Evolutionary conservation across 2,329 filamentous ascomycete species (phyloP), one percentile per base, ranked within the genome.

Genomic region (Stagonosporopsis vannaccii): DNA sequence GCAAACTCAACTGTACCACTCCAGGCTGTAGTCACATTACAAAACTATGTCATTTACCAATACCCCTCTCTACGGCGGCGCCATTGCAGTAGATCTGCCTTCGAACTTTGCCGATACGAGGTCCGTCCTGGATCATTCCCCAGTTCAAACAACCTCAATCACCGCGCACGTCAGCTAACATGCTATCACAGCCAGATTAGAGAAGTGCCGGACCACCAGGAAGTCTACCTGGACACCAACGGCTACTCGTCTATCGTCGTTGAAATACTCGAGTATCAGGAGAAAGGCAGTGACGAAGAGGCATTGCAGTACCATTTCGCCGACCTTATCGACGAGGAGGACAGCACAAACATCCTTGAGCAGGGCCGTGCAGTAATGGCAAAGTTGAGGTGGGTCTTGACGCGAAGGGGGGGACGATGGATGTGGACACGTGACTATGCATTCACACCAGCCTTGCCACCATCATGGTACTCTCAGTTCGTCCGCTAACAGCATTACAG

Each of bases 161-260:
- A 52, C 42, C 51, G 46, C 59, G 51, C 43, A 19, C 30, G 23
- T 39, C 52, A 15, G 32, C 45, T 59, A 47, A 58, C 35, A 51
- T 22, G 32, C 33, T 15, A 35, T 12, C 6, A 41, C 62, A 91
- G 89, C 78, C 84, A 84, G 51, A 83, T 92, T 65, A 87, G 90
- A 61, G 85, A 92, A 77, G 87, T 93, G 5, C 90, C 90, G 46
- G 89, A 94, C 74, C 90, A 96, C 76, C 93, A 98, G 80, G 94
- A 97, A 81, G 90, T 97, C 66, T 97, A 88, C 79, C 88, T 97
- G 70, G 92, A 96, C 73, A 84, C 85, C 62, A 84, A 90, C 60
- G 92, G 92, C 45, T 93, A 93, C 75, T 91, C 91, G 3, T 92
- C 86, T 77, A 87, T 97, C 74, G 93, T 97, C 67, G 85, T 97